These are phyloP conservation scores for Cylindrotheca closterium DNA, from an alignment of 108 stramenopile species.

Conservation along the genomic window DNA sequence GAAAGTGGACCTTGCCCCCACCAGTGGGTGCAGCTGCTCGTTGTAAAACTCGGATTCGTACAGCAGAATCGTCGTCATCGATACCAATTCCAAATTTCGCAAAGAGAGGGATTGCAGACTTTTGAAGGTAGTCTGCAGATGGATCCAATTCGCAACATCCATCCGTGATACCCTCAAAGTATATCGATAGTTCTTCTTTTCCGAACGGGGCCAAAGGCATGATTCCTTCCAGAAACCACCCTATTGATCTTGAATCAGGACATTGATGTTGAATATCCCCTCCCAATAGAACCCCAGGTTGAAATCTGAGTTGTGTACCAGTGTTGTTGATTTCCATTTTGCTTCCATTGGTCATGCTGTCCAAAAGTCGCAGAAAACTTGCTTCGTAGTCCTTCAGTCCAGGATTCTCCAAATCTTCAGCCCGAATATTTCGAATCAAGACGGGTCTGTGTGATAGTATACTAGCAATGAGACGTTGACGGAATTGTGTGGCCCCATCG, in stretches of 20 bases:
- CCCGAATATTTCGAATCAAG: constrained; percentile 82
- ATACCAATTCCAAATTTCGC: constrained; percentile 88
- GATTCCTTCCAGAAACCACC: constrained; percentile 98
- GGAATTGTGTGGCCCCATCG: constrained; percentile 88
- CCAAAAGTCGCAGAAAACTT: constrained; percentile 88
- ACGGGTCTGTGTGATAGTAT: constrained; percentile 81
- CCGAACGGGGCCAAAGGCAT: constrained; percentile 94
- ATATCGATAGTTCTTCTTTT: constrained; percentile 82
- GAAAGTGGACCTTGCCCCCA: constrained; percentile 82
- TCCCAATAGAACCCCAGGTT: constrained; percentile 91
- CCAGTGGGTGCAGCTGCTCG: constrained; percentile 86
- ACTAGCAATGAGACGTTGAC: constrained; percentile 70
- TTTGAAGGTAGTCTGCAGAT: constrained; percentile 80
- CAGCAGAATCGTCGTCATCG: constrained; percentile 47
- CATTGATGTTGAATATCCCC: constrained; percentile 90
- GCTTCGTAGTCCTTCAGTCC: constrained; percentile 85
- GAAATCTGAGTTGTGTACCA: constrained; percentile 91
- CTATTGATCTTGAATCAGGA: constrained; percentile 70
- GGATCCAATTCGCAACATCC: constrained; percentile 63
- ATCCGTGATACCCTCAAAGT: constrained; percentile 81
- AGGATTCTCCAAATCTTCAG: constrained; percentile 73
- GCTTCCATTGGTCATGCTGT: constrained; percentile 94
- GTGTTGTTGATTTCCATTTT: constrained; percentile 97
- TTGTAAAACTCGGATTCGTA: constrained; percentile 48
- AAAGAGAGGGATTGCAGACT: constrained; percentile 81